Evolutionary conservation across 371 early-diverging fungal genomes (phyloP), one percentile per base, ranked within the genome.

Genomic region (Circinella umbellata): DNA sequence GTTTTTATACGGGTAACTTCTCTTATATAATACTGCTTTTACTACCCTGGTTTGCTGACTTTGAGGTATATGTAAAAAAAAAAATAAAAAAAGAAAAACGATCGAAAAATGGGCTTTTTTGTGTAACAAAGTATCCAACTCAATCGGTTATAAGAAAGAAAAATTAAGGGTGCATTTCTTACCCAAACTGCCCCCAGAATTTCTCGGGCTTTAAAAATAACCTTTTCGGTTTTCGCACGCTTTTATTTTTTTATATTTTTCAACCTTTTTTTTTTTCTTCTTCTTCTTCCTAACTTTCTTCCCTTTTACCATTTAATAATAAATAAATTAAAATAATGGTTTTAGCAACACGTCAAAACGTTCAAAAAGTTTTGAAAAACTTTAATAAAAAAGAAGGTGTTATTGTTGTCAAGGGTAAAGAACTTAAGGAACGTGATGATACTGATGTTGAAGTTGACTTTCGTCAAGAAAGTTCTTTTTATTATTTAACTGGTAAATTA

Each of bases 381-480:
- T 82, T 94, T 71, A 81, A 80, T 48, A 79, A 75, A 15, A 64
- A 78, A 8, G 82, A 87, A 48, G 93, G 92, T 66, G 78, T 89
- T 51, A 88, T 92, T 69, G 92, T 90, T 71, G 75, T 93, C 38
- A 82, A 83, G 49, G 93, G 94, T 42, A 86, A 90, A 68, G 84
- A 87, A 20, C 77, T 85, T 49, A 73, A 78, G 48, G 84, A 89
- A 69, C 88, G 92, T 75, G 92, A 92, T 42, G 87, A 92, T 74
- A 91, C 93, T 18, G 94, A 94, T 75, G 88, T 88, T 54, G 91
- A 93, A 75, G 84, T 85, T 34, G 76, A 87, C 42, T 95, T 95
- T 83, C 89, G 93, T 76, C 96, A 96, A 77, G 95, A 95, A 77
- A 89, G 90, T 72, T 91, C 92, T 88, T 95, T 95, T 64, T 88